These are phyloP conservation scores for Cryptococcus depauperatus DNA, from an alignment of 1,284 basidiomycete species.

Conservation along the genomic window DNA sequence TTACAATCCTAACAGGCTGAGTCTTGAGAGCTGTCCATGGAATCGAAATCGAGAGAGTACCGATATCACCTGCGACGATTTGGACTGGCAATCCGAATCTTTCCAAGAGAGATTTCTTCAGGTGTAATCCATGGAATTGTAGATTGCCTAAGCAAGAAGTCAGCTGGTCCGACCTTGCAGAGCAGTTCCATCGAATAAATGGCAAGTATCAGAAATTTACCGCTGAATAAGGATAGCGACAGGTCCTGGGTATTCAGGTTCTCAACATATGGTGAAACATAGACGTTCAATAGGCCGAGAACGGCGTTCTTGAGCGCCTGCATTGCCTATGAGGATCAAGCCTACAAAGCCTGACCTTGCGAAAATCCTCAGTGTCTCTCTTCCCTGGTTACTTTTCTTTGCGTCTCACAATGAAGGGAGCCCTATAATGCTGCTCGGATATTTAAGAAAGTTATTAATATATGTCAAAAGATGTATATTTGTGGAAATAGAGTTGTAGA, in stretches of 20 bases:
- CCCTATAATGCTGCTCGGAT: too few relatives aligned
- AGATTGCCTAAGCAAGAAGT: constrained; percentile 58
- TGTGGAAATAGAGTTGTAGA: too few relatives aligned
- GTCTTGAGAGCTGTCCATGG: constrained; percentile 93
- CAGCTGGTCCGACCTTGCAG: background rate
- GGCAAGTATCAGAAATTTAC: constrained; percentile 49
- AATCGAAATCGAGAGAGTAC: constrained; percentile 84
- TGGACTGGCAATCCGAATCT: constrained; percentile 95
- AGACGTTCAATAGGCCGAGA: constrained; percentile 66
- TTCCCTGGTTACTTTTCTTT: too few relatives aligned
- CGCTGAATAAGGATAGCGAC: constrained; percentile 89
- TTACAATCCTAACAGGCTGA: constrained; percentile 81
- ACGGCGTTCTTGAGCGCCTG: constrained; percentile 39
- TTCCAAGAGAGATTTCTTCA: constrained; percentile 92
- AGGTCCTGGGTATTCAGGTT: constrained; percentile 92
- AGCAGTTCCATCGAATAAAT: background rate
- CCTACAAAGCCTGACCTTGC: too few relatives aligned
- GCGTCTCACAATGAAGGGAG: too few relatives aligned
- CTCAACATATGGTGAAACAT: constrained; percentile 92
- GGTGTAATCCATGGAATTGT: constrained; percentile 67
- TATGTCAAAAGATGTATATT: too few relatives aligned
- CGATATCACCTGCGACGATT: constrained; percentile 90
- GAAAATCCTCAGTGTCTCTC: too few relatives aligned
- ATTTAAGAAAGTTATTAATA: too few relatives aligned
- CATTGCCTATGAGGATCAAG: constrained; percentile 27